A percentile compares a stretch with the other conserved stretches of the same genome.
Evolutionary conservation across 768 basidiomycete species (phyloP).

Genomic region (Tricholoma terreum): DNA sequence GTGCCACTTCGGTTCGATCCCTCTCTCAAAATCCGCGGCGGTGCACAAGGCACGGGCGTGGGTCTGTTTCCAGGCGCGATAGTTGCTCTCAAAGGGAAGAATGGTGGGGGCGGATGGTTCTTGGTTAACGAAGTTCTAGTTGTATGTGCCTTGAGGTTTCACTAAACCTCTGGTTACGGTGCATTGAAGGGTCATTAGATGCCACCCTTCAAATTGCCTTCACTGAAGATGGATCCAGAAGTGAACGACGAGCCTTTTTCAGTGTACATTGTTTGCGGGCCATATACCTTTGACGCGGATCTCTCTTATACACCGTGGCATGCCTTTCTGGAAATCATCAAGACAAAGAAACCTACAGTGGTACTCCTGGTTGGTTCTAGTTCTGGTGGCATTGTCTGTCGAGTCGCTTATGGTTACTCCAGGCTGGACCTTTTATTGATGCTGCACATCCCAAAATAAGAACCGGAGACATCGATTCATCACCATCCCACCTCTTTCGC

Average conservation of each 20-base stretch:
- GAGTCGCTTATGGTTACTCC: background rate
- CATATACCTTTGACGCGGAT: slow-evolving; percentile 79
- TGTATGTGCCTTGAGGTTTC: slow-evolving; percentile 45
- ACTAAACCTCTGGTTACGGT: background rate
- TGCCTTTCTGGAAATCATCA: slow-evolving; percentile 59
- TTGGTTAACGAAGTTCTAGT: slow-evolving; percentile 76
- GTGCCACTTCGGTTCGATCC: slow-evolving; percentile 72
- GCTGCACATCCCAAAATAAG: slow-evolving; percentile 69
- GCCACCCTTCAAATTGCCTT: slow-evolving; percentile 50
- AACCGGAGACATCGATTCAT: slow-evolving; percentile 65
- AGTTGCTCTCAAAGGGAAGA: slow-evolving; percentile 81
- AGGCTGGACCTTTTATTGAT: slow-evolving; percentile 95
- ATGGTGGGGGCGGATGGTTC: slow-evolving; percentile 89
- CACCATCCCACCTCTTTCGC: slow-evolving; percentile 67
- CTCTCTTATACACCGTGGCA: slow-evolving; percentile 72
- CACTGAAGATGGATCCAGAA: slow-evolving; percentile 38
- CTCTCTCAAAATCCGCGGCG: slow-evolving; percentile 62
- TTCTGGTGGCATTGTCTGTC: background rate
- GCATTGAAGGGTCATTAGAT: slow-evolving; percentile 40
- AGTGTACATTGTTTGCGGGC: slow-evolving; percentile 77
- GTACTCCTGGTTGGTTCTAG: slow-evolving; percentile 61
- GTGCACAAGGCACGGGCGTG: slow-evolving; percentile 55
- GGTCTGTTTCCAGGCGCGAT: slow-evolving; percentile 89
- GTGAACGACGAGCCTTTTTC: slow-evolving; percentile 50
- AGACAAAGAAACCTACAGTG: slow-evolving; percentile 64